phyloP scores from a whole-genome alignment of 2,329 filamentous ascomycete genomes.

The Aquanectria penicillioides region DNA sequence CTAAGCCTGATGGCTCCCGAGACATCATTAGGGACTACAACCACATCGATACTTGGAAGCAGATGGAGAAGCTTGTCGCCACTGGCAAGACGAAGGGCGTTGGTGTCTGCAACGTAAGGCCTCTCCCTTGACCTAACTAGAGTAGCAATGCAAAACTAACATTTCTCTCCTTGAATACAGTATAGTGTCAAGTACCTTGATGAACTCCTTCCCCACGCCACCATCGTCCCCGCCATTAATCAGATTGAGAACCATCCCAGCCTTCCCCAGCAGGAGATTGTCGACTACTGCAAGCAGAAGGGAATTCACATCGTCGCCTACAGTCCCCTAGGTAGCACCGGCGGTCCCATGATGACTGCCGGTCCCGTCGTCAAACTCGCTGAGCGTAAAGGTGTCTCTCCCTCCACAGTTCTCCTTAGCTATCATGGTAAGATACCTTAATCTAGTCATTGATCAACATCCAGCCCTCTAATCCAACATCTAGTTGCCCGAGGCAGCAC shows the following conservation, averaged over 20 bases:
- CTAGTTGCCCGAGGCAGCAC: slow-evolving; percentile 74
- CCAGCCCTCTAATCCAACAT: slow-evolving; percentile 21
- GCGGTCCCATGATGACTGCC: slow-evolving; percentile 71
- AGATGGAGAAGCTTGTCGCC: slow-evolving; percentile 73
- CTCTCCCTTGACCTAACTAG: not conserved
- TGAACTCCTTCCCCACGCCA: slow-evolving; percentile 60
- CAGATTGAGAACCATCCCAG: slow-evolving; percentile 80
- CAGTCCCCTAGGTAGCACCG: slow-evolving; percentile 72
- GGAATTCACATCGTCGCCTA: slow-evolving; percentile 80
- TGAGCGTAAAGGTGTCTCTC: slow-evolving; percentile 68
- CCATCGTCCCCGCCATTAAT: slow-evolving; percentile 72
- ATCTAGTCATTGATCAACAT: not conserved
- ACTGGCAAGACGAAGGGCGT: slow-evolving; percentile 66
- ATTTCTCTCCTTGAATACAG: slow-evolving; percentile 37
- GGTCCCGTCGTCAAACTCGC: slow-evolving; percentile 72
- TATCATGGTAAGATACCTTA: slow-evolving; percentile 69
- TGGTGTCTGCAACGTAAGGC: slow-evolving; percentile 64
- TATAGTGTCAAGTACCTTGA: slow-evolving; percentile 67
- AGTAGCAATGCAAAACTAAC: slow-evolving; percentile 3
- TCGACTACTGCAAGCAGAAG: slow-evolving; percentile 73
- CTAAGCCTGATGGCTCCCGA: slow-evolving; percentile 75
- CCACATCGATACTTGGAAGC: slow-evolving; percentile 81
- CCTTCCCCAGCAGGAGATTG: slow-evolving; percentile 77
- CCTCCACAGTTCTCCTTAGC: slow-evolving; percentile 74
- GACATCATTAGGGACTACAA: slow-evolving; percentile 76